Evolutionary conservation across 1,284 basidiomycete species (phyloP).

Genomic region (Ustilago bromivora): DNA sequence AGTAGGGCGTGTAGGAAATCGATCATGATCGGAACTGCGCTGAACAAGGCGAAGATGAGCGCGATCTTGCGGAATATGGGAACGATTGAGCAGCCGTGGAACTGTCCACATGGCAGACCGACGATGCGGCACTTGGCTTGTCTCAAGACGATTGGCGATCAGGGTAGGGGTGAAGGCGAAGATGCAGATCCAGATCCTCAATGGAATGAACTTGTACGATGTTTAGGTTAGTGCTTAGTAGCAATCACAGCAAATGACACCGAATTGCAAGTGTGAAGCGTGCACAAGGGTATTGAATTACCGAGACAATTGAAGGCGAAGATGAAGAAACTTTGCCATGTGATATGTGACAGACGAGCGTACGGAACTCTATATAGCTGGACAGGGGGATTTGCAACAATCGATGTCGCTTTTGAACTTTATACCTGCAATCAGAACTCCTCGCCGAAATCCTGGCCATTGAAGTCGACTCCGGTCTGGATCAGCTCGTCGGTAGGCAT

Average conservation of each 20-base stretch:
- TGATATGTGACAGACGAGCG: neutral
- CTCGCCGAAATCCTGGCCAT: slow-evolving; percentile 17
- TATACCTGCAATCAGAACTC: slow-evolving; percentile 22
- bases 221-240: slow-evolving; percentile 10
- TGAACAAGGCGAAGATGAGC: slow-evolving; percentile 83
- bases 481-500: slow-evolving; percentile 32
- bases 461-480: slow-evolving; percentile 3
- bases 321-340: slow-evolving; percentile 1
- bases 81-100: slow-evolving; percentile 95
- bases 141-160: slow-evolving; percentile 29
- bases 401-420: neutral
- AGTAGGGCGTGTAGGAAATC: slow-evolving; percentile 94
- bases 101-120: slow-evolving; percentile 94
- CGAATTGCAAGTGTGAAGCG: neutral
- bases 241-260: neutral
- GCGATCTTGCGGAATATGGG: slow-evolving; percentile 89
- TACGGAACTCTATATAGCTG: neutral
- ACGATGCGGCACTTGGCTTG: slow-evolving; percentile 80
- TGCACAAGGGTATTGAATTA: slow-evolving; percentile 12
- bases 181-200: slow-evolving; percentile 10
- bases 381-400: neutral
- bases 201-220: slow-evolving; percentile 24
- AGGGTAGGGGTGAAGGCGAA: neutral
- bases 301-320: neutral
- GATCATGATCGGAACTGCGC: slow-evolving; percentile 91